Percentiles rank a stretch among this genome's conserved stretches.
Evolutionary conservation across 805 yeast species (phyloP).

Genomic region (Starmerella floricola): DNA sequence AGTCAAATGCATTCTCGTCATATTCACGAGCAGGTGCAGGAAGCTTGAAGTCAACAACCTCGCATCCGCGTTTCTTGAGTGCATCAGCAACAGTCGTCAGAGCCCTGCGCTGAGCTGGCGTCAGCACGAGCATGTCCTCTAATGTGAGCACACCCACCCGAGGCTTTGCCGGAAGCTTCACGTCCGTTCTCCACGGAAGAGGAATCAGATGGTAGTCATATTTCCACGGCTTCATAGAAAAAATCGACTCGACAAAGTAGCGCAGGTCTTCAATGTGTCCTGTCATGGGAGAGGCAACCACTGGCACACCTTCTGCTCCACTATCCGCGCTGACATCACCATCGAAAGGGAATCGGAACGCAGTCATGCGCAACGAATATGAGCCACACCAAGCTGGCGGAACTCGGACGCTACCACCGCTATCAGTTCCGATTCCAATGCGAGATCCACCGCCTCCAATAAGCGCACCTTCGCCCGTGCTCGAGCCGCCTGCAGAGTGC

Average conservation of each 20-base stretch:
- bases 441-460: constrained; percentile 38
- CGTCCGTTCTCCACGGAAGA: constrained; percentile 39
- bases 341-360: constrained; percentile 37
- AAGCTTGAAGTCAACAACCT: constrained; percentile 34
- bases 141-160: constrained; percentile 39
- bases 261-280: constrained; percentile 39
- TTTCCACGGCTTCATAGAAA: constrained; percentile 45
- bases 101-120: constrained; percentile 38
- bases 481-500: constrained; percentile 42
- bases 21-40: constrained; percentile 44
- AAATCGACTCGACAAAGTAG: constrained; percentile 36
- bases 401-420: constrained; percentile 44
- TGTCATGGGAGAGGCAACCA: constrained; percentile 31
- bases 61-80: constrained; percentile 36
- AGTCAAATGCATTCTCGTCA: constrained; percentile 43
- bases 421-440: constrained; percentile 46
- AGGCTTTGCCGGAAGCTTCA: constrained; percentile 32
- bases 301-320: constrained; percentile 35
- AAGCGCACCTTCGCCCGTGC: constrained; percentile 42
- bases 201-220: constrained; percentile 36
- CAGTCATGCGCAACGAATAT: constrained; percentile 41
- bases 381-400: constrained; percentile 45
- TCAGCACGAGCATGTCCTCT: constrained; percentile 41
- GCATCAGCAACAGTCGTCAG: constrained; percentile 32
- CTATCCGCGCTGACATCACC: constrained; percentile 34